Conservation (phyloP, 2,329 filamentous ascomycete species). For the Fusarium acutatum region DNA sequence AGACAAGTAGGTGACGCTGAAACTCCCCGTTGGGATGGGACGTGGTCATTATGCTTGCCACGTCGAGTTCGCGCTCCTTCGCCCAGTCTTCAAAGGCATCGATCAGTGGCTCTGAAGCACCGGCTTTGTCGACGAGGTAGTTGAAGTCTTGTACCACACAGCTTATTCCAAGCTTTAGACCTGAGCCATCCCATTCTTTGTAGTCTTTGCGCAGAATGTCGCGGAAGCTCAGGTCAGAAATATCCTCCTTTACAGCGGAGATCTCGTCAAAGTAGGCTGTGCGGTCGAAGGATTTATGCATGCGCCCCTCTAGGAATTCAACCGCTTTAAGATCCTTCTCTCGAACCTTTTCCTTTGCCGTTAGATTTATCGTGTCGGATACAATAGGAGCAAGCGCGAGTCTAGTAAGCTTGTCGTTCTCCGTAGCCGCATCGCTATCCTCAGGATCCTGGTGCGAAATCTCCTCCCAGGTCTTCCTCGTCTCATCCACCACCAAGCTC, state of each 20-base stretch:
- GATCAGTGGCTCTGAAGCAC: slow-evolving; percentile 56
- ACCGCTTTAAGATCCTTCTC: slow-evolving; percentile 67
- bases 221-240: slow-evolving; percentile 66
- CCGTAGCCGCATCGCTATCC: slow-evolving; percentile 38
- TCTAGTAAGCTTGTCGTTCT: slow-evolving; percentile 69
- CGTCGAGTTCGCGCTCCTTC: slow-evolving; percentile 64
- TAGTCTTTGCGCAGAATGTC: slow-evolving; percentile 85
- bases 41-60: slow-evolving; percentile 77
- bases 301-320: slow-evolving; percentile 63
- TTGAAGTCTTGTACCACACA: slow-evolving; percentile 69
- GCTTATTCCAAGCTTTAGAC: slow-evolving; percentile 70
- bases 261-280: slow-evolving; percentile 67
- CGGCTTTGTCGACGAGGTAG: slow-evolving; percentile 66
- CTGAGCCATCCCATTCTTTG: slow-evolving; percentile 75
- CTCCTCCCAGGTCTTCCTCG: slow-evolving; percentile 64
- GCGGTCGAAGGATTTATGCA: slow-evolving; percentile 58
- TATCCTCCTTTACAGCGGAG: slow-evolving; percentile 71
- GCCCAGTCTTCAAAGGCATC: slow-evolving; percentile 61
- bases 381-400: slow-evolving; percentile 76
- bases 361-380: slow-evolving; percentile 75
- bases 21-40: slow-evolving; percentile 64
- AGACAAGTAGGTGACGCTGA: slow-evolving; percentile 72
- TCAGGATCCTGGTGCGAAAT: slow-evolving; percentile 44
- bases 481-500: slow-evolving; percentile 72
- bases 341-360: slow-evolving; percentile 70